phyloP scores from a whole-genome alignment of 345 rosid species.

The Camelina sativa region DNA sequence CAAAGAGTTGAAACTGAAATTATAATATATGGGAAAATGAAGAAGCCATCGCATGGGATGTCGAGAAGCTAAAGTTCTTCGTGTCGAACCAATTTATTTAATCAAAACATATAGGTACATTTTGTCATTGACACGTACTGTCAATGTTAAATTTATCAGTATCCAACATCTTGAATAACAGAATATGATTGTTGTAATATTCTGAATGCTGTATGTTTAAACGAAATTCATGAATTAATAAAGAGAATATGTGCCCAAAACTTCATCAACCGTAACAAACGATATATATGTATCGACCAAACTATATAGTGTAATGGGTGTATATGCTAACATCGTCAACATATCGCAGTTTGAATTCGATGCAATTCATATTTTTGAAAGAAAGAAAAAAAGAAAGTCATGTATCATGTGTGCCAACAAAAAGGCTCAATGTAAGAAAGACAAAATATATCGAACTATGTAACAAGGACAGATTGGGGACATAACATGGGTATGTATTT shows the following conservation, averaged over 20 bases:
- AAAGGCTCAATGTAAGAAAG: slow-evolving; percentile 6
- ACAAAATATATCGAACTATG: slow-evolving; percentile 23
- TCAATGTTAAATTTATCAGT: background rate
- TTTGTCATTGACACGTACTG: slow-evolving; percentile 32
- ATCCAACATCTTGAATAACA: slow-evolving; percentile 21
- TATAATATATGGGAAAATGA: slow-evolving; percentile 17
- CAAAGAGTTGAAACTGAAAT: slow-evolving; percentile 38
- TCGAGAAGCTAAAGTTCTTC: slow-evolving; percentile 41
- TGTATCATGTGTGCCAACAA: slow-evolving; percentile 22
- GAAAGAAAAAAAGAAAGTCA: background rate
- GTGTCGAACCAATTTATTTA: slow-evolving; percentile 25
- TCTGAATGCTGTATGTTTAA: background rate
- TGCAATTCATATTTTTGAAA: background rate
- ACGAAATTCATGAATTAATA: background rate
- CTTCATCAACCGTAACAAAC: background rate
- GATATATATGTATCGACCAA: background rate
- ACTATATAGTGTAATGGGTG: background rate
- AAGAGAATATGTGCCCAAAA: background rate
- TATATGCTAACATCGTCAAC: background rate
- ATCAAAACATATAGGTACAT: background rate
- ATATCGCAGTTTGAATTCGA: background rate
- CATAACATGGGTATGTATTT: slow-evolving; percentile 32
- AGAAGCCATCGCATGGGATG: slow-evolving; percentile 44
- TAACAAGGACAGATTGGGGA: slow-evolving; percentile 10
- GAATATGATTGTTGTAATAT: background rate